Conservation (phyloP, 2,329 filamentous ascomycete species). For the Coniochaeta sp. region DNA sequence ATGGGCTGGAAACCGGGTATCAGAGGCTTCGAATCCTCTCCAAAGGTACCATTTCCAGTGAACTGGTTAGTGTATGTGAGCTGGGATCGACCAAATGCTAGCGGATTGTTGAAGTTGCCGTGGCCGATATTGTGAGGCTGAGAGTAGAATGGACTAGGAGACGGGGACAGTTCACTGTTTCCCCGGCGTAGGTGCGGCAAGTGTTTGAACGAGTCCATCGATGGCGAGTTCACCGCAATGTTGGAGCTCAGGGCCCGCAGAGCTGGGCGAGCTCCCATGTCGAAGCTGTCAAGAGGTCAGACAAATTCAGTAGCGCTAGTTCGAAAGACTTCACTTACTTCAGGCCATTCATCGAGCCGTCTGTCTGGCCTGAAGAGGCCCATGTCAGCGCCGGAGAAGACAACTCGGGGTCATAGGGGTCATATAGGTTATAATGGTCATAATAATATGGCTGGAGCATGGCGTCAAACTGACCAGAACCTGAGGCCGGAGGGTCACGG, state of each 20-base stretch:
- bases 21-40: neutral
- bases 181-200: neutral
- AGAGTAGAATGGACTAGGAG: neutral
- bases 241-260: constrained; percentile 13
- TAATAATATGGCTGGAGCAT: neutral
- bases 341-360: constrained; percentile 10
- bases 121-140: neutral
- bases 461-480: constrained; percentile 7
- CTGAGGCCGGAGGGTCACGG: constrained; percentile 11
- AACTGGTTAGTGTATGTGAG: neutral
- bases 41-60: neutral
- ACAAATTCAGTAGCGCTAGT: neutral
- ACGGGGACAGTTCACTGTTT: neutral
- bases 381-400: constrained; percentile 1
- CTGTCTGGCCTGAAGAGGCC: constrained; percentile 4
- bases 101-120: neutral
- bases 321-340: constrained; percentile 7
- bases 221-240: neutral
- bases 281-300: constrained; percentile 11
- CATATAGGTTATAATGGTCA: neutral
- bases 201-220: neutral
- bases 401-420: neutral
- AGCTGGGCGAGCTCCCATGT: constrained; percentile 11
- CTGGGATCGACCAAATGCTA: neutral
- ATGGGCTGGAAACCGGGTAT: neutral